Evolutionary conservation across 768 basidiomycete species (phyloP).

Genomic region (Udeniomyces megalosporus): DNA sequence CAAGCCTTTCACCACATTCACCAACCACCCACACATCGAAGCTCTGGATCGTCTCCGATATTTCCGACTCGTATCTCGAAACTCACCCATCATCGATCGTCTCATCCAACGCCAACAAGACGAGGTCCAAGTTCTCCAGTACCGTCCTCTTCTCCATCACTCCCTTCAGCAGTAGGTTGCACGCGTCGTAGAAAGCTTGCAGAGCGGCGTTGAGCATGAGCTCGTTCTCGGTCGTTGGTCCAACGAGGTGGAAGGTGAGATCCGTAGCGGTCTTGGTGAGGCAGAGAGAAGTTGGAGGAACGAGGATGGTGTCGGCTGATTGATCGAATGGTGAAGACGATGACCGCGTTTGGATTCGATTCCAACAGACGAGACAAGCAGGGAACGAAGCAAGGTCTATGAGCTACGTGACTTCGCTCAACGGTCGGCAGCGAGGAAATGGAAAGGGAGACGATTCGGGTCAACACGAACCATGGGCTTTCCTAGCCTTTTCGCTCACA

Average conservation of each 20-base stretch:
- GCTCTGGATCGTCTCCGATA: background rate
- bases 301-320: slow-evolving; percentile 75
- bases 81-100: slow-evolving; percentile 93
- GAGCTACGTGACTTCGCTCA: too few species aligned
- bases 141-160: slow-evolving; percentile 89
- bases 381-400: too few species aligned
- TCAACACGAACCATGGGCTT: slow-evolving; percentile 27
- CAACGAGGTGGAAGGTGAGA: slow-evolving; percentile 85
- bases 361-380: too few species aligned
- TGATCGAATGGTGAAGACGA: background rate
- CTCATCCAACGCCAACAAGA: slow-evolving; percentile 84
- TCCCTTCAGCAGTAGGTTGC: slow-evolving; percentile 69
- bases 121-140: slow-evolving; percentile 83
- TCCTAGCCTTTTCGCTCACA: slow-evolving; percentile 87
- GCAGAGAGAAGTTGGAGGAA: slow-evolving; percentile 70
- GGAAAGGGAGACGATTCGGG: background rate
- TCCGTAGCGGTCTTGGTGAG: slow-evolving; percentile 90
- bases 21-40: background rate
- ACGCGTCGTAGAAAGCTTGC: slow-evolving; percentile 66
- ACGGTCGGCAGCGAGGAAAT: background rate
- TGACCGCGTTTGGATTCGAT: too few species aligned
- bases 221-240: slow-evolving; percentile 77
- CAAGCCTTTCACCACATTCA: background rate
- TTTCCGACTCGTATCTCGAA: too few species aligned
- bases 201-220: slow-evolving; percentile 84